Evolutionary conservation across 2,329 filamentous ascomycete genomes (phyloP), one percentile per base, ranked within the genome.

Genomic region (Fusarium verticillioides): DNA sequence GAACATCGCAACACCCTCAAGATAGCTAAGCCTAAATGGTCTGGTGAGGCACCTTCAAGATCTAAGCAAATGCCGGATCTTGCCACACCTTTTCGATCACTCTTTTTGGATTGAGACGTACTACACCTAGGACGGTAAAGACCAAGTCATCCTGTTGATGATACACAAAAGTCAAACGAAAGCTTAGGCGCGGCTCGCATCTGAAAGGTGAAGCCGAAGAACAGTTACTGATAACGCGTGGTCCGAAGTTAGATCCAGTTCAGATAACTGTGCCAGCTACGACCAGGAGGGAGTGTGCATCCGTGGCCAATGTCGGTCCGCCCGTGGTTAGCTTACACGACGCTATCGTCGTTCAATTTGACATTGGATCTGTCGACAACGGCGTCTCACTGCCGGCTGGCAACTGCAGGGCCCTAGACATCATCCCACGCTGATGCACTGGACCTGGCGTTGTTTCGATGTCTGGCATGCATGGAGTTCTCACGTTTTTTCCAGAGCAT

Each of bases 261-360:
- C 42, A 59, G 53, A 49, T 58, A 59, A 32, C 54, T 57, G 39
- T 57, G 39, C 26, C 30, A 26, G 54, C 19, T 46, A 65, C 46
- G 49, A 36, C 23, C 30, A 58, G 68, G 57, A 74, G 75, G 75
- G 75, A 77, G 75, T 77, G 75, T 77, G 72, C 75, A 57, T 75
- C 53, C 44, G 60, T 52, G 39, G 10, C 30, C 30, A 34, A 44
- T 49, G 52, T 70, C 66, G 65, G 66, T 42, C 59, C 59, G 59
- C 23, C 44, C 44, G 40, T 44, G 18, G 42, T 43, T 53, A 37
- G 47, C 47, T 34, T 43, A 28, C 28, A 57, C 61, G 34, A 70
- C 50, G 66, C 60, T 60, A 72, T 64, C 49, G 53, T 61, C 42
- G 64, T 74, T 66, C 49, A 61, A 61, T 46, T 56, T 72, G 72